Percentiles rank a stretch among this genome's conserved stretches.
Evolutionary conservation across 2,329 filamentous ascomycete genomes (phyloP).

Genomic region (Alternaria viburni): DNA sequence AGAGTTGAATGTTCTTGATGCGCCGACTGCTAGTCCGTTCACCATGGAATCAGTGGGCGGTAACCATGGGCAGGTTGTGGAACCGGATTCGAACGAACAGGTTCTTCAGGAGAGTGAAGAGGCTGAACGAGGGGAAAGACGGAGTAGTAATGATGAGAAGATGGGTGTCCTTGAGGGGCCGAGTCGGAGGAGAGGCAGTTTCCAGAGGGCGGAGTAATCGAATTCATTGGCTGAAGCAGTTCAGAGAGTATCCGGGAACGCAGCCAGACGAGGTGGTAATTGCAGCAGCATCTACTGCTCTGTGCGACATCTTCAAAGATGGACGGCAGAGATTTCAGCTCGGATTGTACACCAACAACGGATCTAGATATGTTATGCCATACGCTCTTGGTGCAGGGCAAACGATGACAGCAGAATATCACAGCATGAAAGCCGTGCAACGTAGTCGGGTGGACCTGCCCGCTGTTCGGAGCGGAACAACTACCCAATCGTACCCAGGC

Average conservation of each 20-base stretch:
- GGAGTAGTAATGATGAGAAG: constrained; percentile 8
- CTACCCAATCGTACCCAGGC: neutral
- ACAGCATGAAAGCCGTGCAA: too few species aligned
- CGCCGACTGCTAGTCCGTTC: constrained; percentile 60
- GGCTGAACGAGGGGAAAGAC: constrained; percentile 23
- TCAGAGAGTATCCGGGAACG: too few species aligned
- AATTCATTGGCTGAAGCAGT: too few species aligned
- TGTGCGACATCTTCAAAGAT: too few species aligned
- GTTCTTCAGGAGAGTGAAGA: constrained; percentile 33
- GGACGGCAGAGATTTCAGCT: too few species aligned
- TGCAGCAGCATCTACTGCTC: too few species aligned
- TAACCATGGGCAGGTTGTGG: constrained; percentile 44
- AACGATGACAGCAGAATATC: too few species aligned
- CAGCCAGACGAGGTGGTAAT: too few species aligned
- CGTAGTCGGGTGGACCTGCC: too few species aligned
- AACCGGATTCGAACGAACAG: constrained; percentile 2
- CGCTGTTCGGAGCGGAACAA: neutral
- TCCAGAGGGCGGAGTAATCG: neutral
- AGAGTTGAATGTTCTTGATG: constrained; percentile 60
- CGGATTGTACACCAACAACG: too few species aligned
- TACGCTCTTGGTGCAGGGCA: too few species aligned
- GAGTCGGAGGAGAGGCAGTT: neutral
- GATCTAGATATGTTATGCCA: too few species aligned
- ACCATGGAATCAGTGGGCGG: constrained; percentile 62
- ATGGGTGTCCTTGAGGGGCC: constrained; percentile 3